A percentile compares a stretch with the other conserved stretches of the same genome.
These are phyloP conservation scores for Lupinus albus DNA, from an alignment of 306 rosid species.

Conservation along the genomic window DNA sequence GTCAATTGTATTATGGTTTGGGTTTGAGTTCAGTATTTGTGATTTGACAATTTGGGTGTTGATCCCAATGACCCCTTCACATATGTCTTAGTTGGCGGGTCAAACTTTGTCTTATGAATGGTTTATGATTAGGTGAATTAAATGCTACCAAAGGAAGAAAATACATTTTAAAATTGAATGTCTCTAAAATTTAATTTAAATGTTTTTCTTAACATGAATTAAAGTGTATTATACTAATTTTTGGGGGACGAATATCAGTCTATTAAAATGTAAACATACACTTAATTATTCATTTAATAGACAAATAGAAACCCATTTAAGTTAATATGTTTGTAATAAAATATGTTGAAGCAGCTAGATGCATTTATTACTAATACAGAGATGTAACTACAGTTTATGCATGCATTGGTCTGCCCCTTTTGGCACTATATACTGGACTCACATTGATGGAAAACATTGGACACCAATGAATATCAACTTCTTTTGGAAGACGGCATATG, in stretches of 20 bases:
- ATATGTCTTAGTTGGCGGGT: slow-evolving; percentile 40
- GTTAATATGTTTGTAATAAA: too few relatives aligned
- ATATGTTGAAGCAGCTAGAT: slow-evolving; percentile 28
- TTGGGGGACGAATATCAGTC: too few relatives aligned
- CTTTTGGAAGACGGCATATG: slow-evolving; percentile 40
- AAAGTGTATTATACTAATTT: too few relatives aligned
- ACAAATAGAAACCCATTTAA: too few relatives aligned
- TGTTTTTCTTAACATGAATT: too few relatives aligned
- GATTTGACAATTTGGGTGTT: slow-evolving; percentile 29
- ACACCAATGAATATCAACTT: slow-evolving; percentile 14
- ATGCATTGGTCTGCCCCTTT: slow-evolving; percentile 31
- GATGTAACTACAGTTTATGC: slow-evolving; percentile 15
- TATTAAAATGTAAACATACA: too few relatives aligned
- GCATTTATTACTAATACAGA: slow-evolving; percentile 31
- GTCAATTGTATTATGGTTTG: slow-evolving; percentile 26
- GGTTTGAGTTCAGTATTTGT: neutral
- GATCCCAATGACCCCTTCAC: slow-evolving; percentile 16
- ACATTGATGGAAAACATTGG: slow-evolving; percentile 25
- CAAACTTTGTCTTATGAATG: slow-evolving; percentile 35
- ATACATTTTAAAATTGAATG: too few relatives aligned
- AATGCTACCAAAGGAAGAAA: too few relatives aligned
- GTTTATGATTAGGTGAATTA: too few relatives aligned
- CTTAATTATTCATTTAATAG: too few relatives aligned
- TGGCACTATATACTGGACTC: slow-evolving; percentile 32
- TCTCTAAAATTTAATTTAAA: too few relatives aligned